phyloP scores from a whole-genome alignment of 2,329 filamentous ascomycete genomes.

The Aspergillus pseudoglaucus region DNA sequence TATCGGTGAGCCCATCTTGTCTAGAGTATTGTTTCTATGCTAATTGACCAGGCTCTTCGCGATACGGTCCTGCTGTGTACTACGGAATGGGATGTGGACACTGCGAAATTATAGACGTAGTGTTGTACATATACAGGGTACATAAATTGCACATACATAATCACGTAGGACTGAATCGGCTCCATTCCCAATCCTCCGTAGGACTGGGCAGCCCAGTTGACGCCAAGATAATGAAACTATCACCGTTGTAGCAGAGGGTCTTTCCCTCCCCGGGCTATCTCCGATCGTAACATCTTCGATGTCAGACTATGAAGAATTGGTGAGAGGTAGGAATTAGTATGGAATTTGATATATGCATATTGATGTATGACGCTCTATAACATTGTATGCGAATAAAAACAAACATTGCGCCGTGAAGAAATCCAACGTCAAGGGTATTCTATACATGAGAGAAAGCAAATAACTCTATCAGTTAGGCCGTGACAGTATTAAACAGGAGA shows the following conservation, averaged over 20 bases:
- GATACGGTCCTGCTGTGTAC: slow-evolving; percentile 52
- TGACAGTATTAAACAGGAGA: not conserved
- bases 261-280: too few species aligned
- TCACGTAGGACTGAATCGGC: slow-evolving; percentile 25
- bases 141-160: not conserved
- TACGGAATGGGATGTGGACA: slow-evolving; percentile 42
- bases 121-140: not conserved
- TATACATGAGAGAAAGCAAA: not conserved
- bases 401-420: too few species aligned
- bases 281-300: too few species aligned
- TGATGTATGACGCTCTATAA: too few species aligned
- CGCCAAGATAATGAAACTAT: slow-evolving; percentile 23
- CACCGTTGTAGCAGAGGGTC: not conserved
- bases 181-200: slow-evolving; percentile 34
- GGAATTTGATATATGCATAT: too few species aligned
- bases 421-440: too few species aligned
- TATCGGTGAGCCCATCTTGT: slow-evolving; percentile 30
- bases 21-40: not conserved
- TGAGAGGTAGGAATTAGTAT: too few species aligned
- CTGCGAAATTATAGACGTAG: not conserved
- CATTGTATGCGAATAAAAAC: too few species aligned
- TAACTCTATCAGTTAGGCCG: not conserved
- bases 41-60: slow-evolving; percentile 32
- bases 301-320: too few species aligned
- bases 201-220: slow-evolving; percentile 22